Evolutionary conservation across 768 basidiomycete genomes (phyloP).

Genomic region (Tylopilus vinaceipallidus): DNA sequence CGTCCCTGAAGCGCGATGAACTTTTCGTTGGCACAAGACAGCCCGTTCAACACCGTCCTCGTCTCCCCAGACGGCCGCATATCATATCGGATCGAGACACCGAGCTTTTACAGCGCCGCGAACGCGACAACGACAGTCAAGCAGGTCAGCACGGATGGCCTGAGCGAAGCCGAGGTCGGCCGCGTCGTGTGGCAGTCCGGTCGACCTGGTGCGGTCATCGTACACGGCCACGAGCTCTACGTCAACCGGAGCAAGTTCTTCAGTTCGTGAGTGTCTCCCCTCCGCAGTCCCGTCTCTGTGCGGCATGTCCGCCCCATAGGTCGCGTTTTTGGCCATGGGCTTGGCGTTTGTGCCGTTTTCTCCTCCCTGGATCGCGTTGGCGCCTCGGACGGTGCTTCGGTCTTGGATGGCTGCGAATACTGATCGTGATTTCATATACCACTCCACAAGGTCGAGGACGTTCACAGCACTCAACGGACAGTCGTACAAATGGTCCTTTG

Average conservation of each 20-base stretch:
- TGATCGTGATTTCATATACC: too few species aligned
- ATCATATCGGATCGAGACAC: slow-evolving; percentile 32
- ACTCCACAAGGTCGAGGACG: slow-evolving; percentile 33
- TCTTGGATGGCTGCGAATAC: too few species aligned
- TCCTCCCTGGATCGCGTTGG: background rate
- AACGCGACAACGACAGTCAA: slow-evolving; percentile 25
- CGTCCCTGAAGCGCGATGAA: slow-evolving; percentile 22
- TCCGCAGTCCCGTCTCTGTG: background rate
- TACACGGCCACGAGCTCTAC: slow-evolving; percentile 28
- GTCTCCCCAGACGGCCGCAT: slow-evolving; percentile 29
- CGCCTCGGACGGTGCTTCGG: background rate
- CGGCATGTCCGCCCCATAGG: background rate
- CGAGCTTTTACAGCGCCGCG: slow-evolving; percentile 9
- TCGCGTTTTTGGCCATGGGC: slow-evolving; percentile 2
- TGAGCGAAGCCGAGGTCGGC: slow-evolving; percentile 27
- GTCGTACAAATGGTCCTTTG: slow-evolving; percentile 35
- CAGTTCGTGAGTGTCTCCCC: slow-evolving; percentile 28
- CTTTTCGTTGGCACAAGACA: slow-evolving; percentile 32
- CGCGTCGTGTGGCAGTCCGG: slow-evolving; percentile 32
- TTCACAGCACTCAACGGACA: slow-evolving; percentile 35
- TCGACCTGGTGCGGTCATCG: slow-evolving; percentile 24
- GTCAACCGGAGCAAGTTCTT: slow-evolving; percentile 27
- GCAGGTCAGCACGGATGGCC: slow-evolving; percentile 23
- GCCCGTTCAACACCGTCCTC: slow-evolving; percentile 32
- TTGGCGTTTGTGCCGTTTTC: background rate